phyloP scores from a whole-genome alignment of 2,329 filamentous ascomycete species.

The Tolypocladium album region DNA sequence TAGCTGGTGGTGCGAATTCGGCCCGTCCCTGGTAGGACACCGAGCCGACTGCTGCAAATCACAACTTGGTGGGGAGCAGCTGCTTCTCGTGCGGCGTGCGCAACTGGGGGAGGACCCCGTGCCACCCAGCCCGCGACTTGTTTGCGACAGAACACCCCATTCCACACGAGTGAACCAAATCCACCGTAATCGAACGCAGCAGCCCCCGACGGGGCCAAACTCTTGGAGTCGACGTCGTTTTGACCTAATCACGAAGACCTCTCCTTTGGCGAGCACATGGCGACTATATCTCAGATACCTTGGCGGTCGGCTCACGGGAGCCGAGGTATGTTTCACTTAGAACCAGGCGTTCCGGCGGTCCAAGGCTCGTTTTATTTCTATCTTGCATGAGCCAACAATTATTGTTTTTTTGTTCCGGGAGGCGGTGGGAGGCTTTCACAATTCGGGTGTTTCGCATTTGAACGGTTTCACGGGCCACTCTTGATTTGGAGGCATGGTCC shows the following conservation, averaged over 20 bases:
- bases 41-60: background rate
- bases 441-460: background rate
- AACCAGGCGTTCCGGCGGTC: background rate
- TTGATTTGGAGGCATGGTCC: background rate
- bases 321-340: background rate
- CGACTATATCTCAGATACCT: background rate
- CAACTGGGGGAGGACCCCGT: background rate
- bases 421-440: background rate
- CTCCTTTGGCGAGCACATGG: background rate
- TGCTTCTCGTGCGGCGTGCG: background rate
- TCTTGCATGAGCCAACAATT: background rate
- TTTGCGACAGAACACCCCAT: background rate
- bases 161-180: background rate
- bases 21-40: background rate
- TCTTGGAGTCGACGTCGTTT: background rate
- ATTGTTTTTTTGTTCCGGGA: background rate
- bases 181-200: background rate
- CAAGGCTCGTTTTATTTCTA: background rate
- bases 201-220: background rate
- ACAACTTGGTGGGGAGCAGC: background rate
- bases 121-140: background rate
- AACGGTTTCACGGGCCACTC: background rate
- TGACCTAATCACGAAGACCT: background rate
- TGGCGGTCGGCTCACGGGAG: background rate
- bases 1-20: background rate